Conservation (phyloP, 495 filamentous ascomycete genomes). For the Hypoxylon fragiforme region DNA sequence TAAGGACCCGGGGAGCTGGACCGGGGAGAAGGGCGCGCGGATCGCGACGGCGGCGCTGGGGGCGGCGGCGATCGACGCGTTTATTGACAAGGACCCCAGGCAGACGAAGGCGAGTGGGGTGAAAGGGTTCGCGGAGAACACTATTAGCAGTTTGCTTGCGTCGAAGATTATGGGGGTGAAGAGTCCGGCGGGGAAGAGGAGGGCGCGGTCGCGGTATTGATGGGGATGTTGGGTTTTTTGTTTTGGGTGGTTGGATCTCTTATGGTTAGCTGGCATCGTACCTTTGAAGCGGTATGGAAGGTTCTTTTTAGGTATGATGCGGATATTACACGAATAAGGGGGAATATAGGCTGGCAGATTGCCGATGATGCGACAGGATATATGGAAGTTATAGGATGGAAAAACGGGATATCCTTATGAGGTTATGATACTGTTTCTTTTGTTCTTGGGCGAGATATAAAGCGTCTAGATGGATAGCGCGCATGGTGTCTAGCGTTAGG, state of each 20-base stretch:
- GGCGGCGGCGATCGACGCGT: slow-evolving; percentile 44
- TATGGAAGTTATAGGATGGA: not conserved
- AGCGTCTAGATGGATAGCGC: slow-evolving; percentile 19
- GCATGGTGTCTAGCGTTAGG: not conserved
- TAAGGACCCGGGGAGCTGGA: slow-evolving; percentile 46
- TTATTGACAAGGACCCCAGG: slow-evolving; percentile 38
- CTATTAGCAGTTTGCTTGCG: slow-evolving; percentile 35
- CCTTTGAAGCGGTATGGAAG: no score
- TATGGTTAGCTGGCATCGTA: no score
- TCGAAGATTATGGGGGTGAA: slow-evolving; percentile 34
- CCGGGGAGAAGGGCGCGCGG: slow-evolving; percentile 43
- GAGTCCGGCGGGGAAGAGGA: slow-evolving; percentile 1
- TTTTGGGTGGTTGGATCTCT: not conserved
- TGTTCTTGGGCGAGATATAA: no score
- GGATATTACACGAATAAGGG: no score
- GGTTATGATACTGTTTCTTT: slow-evolving; percentile 13
- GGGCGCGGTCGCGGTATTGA: slow-evolving; percentile 9
- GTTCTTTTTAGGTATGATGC: no score
- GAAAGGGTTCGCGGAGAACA: slow-evolving; percentile 36
- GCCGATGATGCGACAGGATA: not conserved
- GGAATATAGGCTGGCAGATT: not conserved
- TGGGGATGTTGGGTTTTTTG: not conserved
- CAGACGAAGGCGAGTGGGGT: slow-evolving; percentile 26
- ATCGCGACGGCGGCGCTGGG: slow-evolving; percentile 48
- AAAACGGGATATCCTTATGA: slow-evolving; percentile 4